Evolutionary conservation across 257 asterid species (phyloP).

Genomic region (Haberlea rhodopensis): DNA sequence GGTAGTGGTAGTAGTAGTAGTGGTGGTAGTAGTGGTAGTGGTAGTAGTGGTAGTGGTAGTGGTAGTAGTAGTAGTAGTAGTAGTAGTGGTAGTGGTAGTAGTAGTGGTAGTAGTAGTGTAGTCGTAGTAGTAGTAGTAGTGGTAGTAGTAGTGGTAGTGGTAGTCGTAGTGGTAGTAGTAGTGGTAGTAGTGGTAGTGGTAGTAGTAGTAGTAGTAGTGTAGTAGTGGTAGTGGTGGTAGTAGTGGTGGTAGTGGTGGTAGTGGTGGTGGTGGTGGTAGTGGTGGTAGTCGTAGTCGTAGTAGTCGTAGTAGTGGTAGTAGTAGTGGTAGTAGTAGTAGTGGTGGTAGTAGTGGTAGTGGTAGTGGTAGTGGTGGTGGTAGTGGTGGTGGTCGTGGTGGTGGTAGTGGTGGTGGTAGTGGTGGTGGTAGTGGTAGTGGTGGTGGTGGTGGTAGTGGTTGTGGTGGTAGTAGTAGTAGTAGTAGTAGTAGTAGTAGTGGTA

Average conservation of each 20-base stretch:
- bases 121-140: background rate
- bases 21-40: background rate
- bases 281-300: background rate
- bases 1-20: background rate
- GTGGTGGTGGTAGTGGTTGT: no score
- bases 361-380: background rate
- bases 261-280: background rate
- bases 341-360: background rate
- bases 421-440: background rate
- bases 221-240: constrained; percentile 1
- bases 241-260: background rate
- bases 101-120: background rate
- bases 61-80: background rate
- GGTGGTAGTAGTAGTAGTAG: no score
- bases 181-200: background rate
- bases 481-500: background rate
- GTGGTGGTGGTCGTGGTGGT: background rate
- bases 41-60: background rate
- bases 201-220: no score
- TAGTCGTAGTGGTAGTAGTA: background rate
- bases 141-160: background rate
- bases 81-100: background rate
- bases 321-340: background rate
- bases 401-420: background rate
- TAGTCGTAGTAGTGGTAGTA: background rate